Base-by-base conservation (phyloP, 2,329 filamentous ascomycete species). In the Pestalotiopsis sp. region DNA sequence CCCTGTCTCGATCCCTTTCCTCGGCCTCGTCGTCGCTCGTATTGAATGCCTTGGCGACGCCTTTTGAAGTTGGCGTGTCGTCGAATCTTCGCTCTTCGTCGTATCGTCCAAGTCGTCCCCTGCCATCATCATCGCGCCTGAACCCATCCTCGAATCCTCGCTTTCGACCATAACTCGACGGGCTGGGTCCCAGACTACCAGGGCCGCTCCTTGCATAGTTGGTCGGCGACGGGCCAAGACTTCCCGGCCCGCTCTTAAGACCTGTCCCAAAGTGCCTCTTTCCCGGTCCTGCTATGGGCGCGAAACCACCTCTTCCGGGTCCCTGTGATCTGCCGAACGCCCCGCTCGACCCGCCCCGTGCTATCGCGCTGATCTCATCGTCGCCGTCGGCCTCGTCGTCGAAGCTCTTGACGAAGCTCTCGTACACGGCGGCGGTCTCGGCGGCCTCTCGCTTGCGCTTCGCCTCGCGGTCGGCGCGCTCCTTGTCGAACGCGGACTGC, bases 391-490 rank as follows among this genome's bases (percentile, higher is more conserved):
- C 87, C 49, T 91, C 88, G 70, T 87, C 84, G 59, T 90, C 90
- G 74, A 93, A 93, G 67, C 87, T 94, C 80, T 95, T 95, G 68
- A 96, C 89, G 73, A 97, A 97, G 72, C 95, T 93, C 74, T 94
- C 90, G 79, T 95, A 93, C 0, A 94, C 93, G 27, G 93, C 94
- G 25, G 92, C 93, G 6, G 93, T 97, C 81, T 97, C 95, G 72
- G 92, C 93, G 75, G 92, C 92, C 80, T 97, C 95, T 73, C 93
- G 88, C 73, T 89, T 87, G 69, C 93, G 91, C 82, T 97, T 97
- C 27, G 93, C 94, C 83, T 97, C 94, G 68, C 93, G 93, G 78
- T 97, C 94, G 69, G 93, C 93, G 79, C 93, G 94, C 79, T 97
- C 93, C 74, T 91, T 91, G 82, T 97, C 95, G 78, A 97, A 97